Evolutionary conservation across 2,329 filamentous ascomycete species (phyloP), one percentile per base, ranked within the genome.

Genomic region (Tolypocladium pustulatum): DNA sequence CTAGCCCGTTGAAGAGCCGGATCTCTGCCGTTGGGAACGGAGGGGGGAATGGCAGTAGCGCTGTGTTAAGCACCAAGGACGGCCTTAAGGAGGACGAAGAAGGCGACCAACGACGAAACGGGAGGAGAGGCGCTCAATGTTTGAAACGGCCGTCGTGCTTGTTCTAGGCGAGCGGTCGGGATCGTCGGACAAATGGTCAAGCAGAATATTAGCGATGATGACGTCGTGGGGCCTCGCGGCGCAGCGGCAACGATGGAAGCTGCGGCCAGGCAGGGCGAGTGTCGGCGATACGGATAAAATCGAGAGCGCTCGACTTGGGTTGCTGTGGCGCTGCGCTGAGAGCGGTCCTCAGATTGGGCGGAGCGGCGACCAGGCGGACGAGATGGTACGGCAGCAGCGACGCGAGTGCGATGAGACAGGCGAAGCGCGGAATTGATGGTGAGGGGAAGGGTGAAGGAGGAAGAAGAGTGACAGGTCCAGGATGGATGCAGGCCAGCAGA

Each of bases 1-100:
- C 49, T 27, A 56, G 38, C 32, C 25, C 37, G 54, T 38, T 15
- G 54, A 10, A n/a, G 46, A 56, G 61, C 40, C 57, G 49, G 54
- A 53, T 52, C 32, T 32, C 13, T 8, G 12, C 34, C 17, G 27
- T 20, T 13, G 4, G 12, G 10, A 9, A 22, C 7, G 32, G 32
- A 41, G 30, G 57, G 27, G 32, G 55, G 46, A 46, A 49, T n/a
- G 41, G 49, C 22, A 15, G 43, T n/a, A 27, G 37, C 34, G 37
- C 55, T 30, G 5, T 17, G 52, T 20, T 13, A 58, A 34, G 38
- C 20, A 40, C 32, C 36, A 13, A 58, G 55, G 59, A 59, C 59
- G 60, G 65, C 74, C 60, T 67, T 81, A 82, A 62, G 79, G 80
- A 73, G 80, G 80, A 64, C 83, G 80, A 65, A 78, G 76, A 62